Conservation (phyloP, 805 yeast genomes). For the Monosporozyma servazzii region DNA sequence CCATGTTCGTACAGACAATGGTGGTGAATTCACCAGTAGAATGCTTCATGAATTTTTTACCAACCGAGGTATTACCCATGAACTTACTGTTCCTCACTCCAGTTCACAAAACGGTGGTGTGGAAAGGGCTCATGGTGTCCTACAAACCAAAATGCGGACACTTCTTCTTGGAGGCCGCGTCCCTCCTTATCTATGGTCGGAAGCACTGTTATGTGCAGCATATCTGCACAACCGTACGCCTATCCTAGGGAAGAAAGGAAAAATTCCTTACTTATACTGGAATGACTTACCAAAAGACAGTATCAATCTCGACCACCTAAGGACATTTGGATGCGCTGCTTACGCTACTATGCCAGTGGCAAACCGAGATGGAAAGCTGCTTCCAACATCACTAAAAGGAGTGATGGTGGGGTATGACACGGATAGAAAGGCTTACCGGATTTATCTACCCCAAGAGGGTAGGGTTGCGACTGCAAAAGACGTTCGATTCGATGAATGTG, state of each 20-base stretch:
- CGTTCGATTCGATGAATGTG: slow-evolving; percentile 6
- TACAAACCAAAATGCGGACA: slow-evolving; percentile 4
- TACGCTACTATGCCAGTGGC: slow-evolving; percentile 5
- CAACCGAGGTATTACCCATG: slow-evolving; percentile 3
- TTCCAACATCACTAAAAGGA: slow-evolving; percentile 2
- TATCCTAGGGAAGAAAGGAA: background rate
- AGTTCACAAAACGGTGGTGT: slow-evolving; percentile 12
- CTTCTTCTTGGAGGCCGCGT: slow-evolving; percentile 7
- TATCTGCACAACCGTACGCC: slow-evolving; percentile 8
- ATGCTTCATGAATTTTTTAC: slow-evolving; percentile 2
- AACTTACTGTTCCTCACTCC: slow-evolving; percentile 6
- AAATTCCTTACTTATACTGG: slow-evolving; percentile 6
- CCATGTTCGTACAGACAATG: slow-evolving; percentile 3
- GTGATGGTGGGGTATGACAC: slow-evolving; percentile 5
- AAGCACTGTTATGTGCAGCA: slow-evolving; percentile 9
- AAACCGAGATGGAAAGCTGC: slow-evolving; percentile 4
- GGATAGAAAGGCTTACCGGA: slow-evolving; percentile 3
- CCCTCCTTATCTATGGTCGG: slow-evolving; percentile 12
- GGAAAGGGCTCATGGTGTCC: slow-evolving; percentile 11
- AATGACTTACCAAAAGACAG: background rate
- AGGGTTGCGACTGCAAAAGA: slow-evolving; percentile 3
- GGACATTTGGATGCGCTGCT: slow-evolving; percentile 12
- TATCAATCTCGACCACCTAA: background rate
- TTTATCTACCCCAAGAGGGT: slow-evolving; percentile 1
- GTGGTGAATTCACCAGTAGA: slow-evolving; percentile 3